Conservation (phyloP, 2,329 filamentous ascomycete genomes). For the Truncatella angustata region DNA sequence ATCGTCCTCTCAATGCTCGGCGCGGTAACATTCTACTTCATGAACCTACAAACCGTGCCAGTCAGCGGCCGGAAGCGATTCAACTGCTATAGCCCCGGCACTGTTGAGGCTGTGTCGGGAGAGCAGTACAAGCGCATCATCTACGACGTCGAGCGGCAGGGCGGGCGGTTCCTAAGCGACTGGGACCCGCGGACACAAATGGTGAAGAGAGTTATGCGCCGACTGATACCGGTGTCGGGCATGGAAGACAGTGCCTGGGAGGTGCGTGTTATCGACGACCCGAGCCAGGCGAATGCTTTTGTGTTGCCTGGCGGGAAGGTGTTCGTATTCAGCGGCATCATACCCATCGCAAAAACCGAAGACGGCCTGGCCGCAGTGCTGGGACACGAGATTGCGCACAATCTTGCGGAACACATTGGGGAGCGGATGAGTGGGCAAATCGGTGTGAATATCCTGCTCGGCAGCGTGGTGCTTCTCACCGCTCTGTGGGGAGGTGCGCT, state of each 20-base stretch:
- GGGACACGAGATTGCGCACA: constrained; percentile 79
- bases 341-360: constrained; percentile 65
- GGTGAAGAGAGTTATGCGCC: constrained; percentile 63
- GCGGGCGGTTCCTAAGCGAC: constrained; percentile 54
- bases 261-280: constrained; percentile 71
- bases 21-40: constrained; percentile 60
- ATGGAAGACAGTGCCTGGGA: constrained; percentile 64
- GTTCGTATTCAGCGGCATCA: constrained; percentile 73
- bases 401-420: constrained; percentile 64
- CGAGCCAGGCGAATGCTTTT: constrained; percentile 66
- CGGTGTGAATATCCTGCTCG: constrained; percentile 50
- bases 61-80: constrained; percentile 71
- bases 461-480: constrained; percentile 47
- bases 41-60: constrained; percentile 70
- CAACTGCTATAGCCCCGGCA: constrained; percentile 61
- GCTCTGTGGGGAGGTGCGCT: constrained; percentile 42
- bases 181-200: constrained; percentile 54
- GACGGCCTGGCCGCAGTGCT: constrained; percentile 72
- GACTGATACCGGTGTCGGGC: constrained; percentile 66
- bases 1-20: constrained; percentile 39
- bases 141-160: constrained; percentile 49
- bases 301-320: constrained; percentile 78
- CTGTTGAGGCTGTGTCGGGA: constrained; percentile 52
- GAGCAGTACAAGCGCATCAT: constrained; percentile 57
- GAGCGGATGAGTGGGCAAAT: constrained; percentile 59